Conservation (phyloP, 2,329 filamentous ascomycete genomes). For the Aureobasidium sp. region DNA sequence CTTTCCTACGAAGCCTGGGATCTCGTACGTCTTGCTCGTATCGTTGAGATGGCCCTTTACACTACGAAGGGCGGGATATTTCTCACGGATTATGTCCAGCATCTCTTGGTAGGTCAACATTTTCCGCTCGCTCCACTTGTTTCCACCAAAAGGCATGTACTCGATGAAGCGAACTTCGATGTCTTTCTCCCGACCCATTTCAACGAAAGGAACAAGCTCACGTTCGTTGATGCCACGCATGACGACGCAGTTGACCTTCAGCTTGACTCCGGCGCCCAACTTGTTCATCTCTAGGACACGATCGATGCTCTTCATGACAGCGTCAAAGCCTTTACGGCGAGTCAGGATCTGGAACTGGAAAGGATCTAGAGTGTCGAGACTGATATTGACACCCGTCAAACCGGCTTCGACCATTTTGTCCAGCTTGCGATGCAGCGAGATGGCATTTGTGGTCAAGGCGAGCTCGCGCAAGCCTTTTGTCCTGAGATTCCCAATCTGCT, state of each 20-base stretch:
- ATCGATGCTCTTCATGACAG: constrained; percentile 84
- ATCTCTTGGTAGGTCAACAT: constrained; percentile 91
- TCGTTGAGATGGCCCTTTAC: constrained; percentile 77
- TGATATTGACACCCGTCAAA: constrained; percentile 86
- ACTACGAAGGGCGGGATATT: constrained; percentile 63
- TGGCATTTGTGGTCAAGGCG: constrained; percentile 92
- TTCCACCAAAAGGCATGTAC: constrained; percentile 99
- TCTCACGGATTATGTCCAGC: constrained; percentile 68
- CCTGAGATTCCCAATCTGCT: constrained; percentile 71
- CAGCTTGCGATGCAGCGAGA: constrained; percentile 81
- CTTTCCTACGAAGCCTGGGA: constrained; percentile 80
- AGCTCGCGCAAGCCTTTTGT: constrained; percentile 72
- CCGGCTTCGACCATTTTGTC: constrained; percentile 90
- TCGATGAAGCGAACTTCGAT: constrained; percentile 96
- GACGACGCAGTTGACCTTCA: constrained; percentile 97
- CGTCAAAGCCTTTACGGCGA: constrained; percentile 79
- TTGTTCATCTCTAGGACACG: constrained; percentile 81
- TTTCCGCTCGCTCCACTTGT: constrained; percentile 88
- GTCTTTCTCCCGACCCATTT: constrained; percentile 75
- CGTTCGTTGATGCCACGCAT: constrained; percentile 92
- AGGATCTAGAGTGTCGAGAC: constrained; percentile 89
- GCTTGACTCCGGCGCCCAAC: constrained; percentile 72
- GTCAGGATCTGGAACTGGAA: constrained; percentile 98
- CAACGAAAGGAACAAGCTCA: constrained; percentile 84
- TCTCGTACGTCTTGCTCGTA: constrained; percentile 88